These are phyloP conservation scores for Colletotrichum theobromicola DNA, from an alignment of 2,329 filamentous ascomycete species.

Conservation along the genomic window DNA sequence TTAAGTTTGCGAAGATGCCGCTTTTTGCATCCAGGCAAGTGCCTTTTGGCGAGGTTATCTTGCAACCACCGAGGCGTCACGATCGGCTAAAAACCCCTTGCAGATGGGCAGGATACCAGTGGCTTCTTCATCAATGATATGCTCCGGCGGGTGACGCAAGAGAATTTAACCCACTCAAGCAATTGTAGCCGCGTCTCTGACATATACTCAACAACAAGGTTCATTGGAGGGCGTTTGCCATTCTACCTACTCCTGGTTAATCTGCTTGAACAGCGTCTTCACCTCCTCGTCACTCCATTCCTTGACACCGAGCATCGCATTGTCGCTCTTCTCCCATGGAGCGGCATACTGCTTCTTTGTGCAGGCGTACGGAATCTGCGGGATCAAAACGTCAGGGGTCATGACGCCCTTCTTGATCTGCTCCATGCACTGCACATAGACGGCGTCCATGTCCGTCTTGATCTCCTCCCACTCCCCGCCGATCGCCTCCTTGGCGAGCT, in stretches of 20 bases:
- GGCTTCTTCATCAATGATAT: neutral
- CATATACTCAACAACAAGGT: neutral
- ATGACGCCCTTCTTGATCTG: slow-evolving; percentile 24
- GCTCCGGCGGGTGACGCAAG: neutral
- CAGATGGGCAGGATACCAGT: neutral
- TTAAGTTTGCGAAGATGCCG: neutral
- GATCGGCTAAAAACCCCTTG: neutral
- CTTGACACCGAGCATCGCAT: slow-evolving; percentile 25
- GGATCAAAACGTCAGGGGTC: slow-evolving; percentile 18
- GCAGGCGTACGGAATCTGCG: slow-evolving; percentile 23
- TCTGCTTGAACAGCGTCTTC: slow-evolving; percentile 20
- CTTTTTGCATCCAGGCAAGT: neutral
- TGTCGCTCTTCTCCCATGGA: slow-evolving; percentile 23
- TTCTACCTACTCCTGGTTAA: slow-evolving; percentile 16
- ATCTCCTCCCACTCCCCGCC: slow-evolving; percentile 23
- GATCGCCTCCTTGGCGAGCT: slow-evolving; percentile 22
- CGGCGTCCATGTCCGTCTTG: slow-evolving; percentile 18
- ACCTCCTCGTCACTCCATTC: slow-evolving; percentile 25
- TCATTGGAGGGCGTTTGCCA: neutral
- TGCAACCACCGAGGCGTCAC: neutral
- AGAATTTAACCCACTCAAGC: neutral
- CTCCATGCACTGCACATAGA: slow-evolving; percentile 22
- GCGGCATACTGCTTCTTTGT: slow-evolving; percentile 18
- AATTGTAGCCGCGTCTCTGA: neutral
- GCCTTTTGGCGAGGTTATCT: neutral